Base-by-base conservation (phyloP, 176 grass and related monocot species). In the Oryza australiensis region DNA sequence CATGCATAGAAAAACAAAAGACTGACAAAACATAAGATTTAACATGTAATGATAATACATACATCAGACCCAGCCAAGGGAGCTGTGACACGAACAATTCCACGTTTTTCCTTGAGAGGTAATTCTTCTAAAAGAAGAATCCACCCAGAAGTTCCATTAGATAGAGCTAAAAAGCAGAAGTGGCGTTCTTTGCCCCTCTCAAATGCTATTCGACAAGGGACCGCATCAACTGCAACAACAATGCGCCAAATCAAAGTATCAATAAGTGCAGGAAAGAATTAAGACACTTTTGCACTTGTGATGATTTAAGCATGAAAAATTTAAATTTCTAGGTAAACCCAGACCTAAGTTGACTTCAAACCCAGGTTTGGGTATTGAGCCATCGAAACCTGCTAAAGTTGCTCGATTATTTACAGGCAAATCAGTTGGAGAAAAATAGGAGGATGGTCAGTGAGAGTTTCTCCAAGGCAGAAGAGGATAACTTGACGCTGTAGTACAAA, bases 131-230 rank as follows among this genome's bases (percentile, higher is more conserved):
- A 41, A 89, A 99, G 97, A 68, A 99, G 77, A 88, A 99, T 87
- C 97, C 97, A 99, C 20, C 97, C 97, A 68, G 84, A 91, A 59
- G 77, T 86, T 84, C 85, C 97, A 42, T 74, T 88, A 34, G 86
- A 92, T 74, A 96, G 33, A 42, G 88, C 89, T 85, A 96, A 90
- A 87, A 96, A 96, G 75, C 62, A 88, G 83, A 96, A 94, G 69
- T 96, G 80, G 4, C 93, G 97, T 77, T 99, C 97, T 89, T 96
- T 99, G 55, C 97, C 93, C 75, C 91, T 94, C 75, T 99, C 97
- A 90, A 99, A 99, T 57, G 97, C 97, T 92, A 99, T 99, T 86
- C 97, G 90, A 85, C 97, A 99, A 57, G 91, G 93, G 62, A 99
- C 74, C 1, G 91, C 87, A 62, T 92, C 87, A 48, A 35, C 97